These are phyloP conservation scores for Mrakia blollopis DNA, from an alignment of 768 basidiomycete species.

Conservation along the genomic window DNA sequence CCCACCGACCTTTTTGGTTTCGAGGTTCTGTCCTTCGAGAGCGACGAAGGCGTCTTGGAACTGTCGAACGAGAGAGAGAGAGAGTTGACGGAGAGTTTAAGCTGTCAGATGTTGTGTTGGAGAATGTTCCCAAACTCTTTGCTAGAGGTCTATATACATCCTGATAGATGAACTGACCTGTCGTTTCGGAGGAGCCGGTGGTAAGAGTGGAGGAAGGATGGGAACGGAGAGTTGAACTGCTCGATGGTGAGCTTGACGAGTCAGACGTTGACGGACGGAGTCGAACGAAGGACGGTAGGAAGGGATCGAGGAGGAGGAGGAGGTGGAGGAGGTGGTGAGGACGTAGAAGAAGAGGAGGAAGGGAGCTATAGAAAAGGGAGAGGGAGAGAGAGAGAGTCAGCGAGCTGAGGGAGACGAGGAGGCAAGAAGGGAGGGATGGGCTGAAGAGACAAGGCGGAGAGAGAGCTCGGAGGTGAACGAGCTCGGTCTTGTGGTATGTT, in stretches of 20 bases:
- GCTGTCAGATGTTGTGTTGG: too few species aligned
- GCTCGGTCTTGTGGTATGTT: too few species aligned
- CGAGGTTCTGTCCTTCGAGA: background rate
- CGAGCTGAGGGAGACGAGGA: background rate
- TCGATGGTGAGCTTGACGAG: background rate
- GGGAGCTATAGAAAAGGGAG: background rate
- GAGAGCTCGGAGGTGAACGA: too few species aligned
- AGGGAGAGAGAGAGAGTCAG: background rate
- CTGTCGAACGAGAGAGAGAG: background rate
- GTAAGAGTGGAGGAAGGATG: background rate
- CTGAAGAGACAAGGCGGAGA: background rate
- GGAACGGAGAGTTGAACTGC: background rate
- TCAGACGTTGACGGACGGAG: conserved; percentile 10
- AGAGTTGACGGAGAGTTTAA: too few species aligned
- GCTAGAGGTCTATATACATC: too few species aligned
- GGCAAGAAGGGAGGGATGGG: background rate
- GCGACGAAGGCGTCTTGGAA: conserved; percentile 13
- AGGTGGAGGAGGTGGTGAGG: background rate
- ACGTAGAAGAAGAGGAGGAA: conserved; percentile 17
- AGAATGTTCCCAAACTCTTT: too few species aligned
- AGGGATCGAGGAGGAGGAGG: background rate
- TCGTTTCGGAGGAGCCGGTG: background rate
- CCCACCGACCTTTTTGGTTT: conserved; percentile 13
- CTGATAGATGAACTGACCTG: background rate
- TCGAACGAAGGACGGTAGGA: background rate